These are phyloP conservation scores for Wickerhamiella lipophila DNA, from an alignment of 805 yeast species.

Conservation along the genomic window DNA sequence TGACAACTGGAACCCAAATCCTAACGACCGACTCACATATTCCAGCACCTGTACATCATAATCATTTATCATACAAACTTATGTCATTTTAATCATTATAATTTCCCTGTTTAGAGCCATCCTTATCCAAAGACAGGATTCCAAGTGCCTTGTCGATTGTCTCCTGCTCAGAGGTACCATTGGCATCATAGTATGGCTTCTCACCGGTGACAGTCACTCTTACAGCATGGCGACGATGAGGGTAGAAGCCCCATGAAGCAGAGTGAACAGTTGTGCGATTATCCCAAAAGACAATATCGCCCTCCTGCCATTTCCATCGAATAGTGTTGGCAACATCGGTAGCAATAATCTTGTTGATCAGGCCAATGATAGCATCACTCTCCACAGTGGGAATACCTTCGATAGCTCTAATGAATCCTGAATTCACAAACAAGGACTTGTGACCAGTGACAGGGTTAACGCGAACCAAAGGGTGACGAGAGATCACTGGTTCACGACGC, in stretches of 20 bases:
- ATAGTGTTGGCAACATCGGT: slow-evolving; percentile 49
- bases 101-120: slow-evolving; percentile 24
- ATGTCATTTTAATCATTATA: slow-evolving; percentile 24
- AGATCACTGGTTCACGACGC: slow-evolving; percentile 50
- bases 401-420: slow-evolving; percentile 49
- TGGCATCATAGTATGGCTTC: slow-evolving; percentile 35
- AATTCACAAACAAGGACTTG: slow-evolving; percentile 48
- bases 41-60: too few relatives aligned
- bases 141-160: slow-evolving; percentile 23
- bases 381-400: slow-evolving; percentile 60
- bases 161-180: slow-evolving; percentile 21
- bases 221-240: slow-evolving; percentile 57
- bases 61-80: not conserved
- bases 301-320: slow-evolving; percentile 59
- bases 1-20: too few relatives aligned
- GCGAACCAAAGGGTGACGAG: slow-evolving; percentile 59
- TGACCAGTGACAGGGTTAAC: slow-evolving; percentile 58
- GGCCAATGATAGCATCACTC: slow-evolving; percentile 43
- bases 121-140: slow-evolving; percentile 20
- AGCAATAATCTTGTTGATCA: slow-evolving; percentile 42
- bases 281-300: slow-evolving; percentile 66
- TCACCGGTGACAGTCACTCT: slow-evolving; percentile 68
- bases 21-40: not conserved
- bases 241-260: slow-evolving; percentile 62
- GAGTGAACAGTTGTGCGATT: slow-evolving; percentile 60